These are phyloP conservation scores for Penicillium brasilianum DNA, from an alignment of 2,329 filamentous ascomycete species.

Conservation along the genomic window DNA sequence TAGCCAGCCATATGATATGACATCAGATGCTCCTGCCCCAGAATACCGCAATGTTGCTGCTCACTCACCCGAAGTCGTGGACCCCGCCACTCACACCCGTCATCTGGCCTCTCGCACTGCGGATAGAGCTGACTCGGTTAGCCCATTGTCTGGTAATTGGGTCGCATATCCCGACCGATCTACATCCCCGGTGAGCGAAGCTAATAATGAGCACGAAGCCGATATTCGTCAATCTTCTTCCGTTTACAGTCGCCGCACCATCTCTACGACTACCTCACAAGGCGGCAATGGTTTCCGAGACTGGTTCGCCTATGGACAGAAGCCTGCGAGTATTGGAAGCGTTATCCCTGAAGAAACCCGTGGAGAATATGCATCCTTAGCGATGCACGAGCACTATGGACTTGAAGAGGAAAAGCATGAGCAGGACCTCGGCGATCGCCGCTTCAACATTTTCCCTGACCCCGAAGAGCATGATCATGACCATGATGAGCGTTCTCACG, in stretches of 20 bases:
- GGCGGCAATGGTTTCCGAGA: slow-evolving; percentile 37
- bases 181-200: slow-evolving; percentile 35
- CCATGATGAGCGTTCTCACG: slow-evolving; percentile 25
- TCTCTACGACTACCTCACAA: slow-evolving; percentile 31
- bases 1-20: slow-evolving; percentile 37
- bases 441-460: slow-evolving; percentile 42
- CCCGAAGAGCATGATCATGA: slow-evolving; percentile 38
- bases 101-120: slow-evolving; percentile 37
- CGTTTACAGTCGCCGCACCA: slow-evolving; percentile 38
- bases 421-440: slow-evolving; percentile 44
- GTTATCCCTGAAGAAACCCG: slow-evolving; percentile 41
- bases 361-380: slow-evolving; percentile 46
- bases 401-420: slow-evolving; percentile 39
- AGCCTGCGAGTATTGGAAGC: slow-evolving; percentile 36
- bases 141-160: slow-evolving; percentile 50
- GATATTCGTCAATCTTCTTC: slow-evolving; percentile 41
- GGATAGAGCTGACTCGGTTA: slow-evolving; percentile 40
- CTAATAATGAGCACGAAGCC: slow-evolving; percentile 26
- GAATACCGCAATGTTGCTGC: slow-evolving; percentile 34
- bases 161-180: slow-evolving; percentile 44
- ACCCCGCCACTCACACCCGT: slow-evolving; percentile 37
- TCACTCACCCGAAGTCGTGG: slow-evolving; percentile 39
- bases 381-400: slow-evolving; percentile 41
- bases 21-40: slow-evolving; percentile 34
- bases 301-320: slow-evolving; percentile 41